phyloP scores from a whole-genome alignment of 345 rosid species.

The Eucalyptus pauciflora region DNA sequence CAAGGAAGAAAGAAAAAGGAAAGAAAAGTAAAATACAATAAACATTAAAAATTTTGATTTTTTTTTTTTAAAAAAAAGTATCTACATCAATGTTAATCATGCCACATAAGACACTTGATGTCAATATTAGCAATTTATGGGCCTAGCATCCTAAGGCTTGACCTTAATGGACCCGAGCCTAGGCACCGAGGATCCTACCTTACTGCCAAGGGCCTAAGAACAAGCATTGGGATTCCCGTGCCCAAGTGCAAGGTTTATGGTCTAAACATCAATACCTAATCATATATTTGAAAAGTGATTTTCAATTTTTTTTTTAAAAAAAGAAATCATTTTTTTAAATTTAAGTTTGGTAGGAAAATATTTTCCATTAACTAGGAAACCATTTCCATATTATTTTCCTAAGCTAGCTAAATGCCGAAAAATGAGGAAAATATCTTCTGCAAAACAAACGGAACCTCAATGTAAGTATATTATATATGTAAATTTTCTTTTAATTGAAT shows the following conservation, averaged over 20 bases:
- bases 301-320: too few relatives aligned
- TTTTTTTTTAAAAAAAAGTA: too few relatives aligned
- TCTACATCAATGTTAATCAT: accelerated
- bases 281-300: too few relatives aligned
- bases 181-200: neutral
- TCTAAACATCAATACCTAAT: neutral
- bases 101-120: accelerated
- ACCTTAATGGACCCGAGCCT: neutral
- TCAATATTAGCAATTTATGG: neutral
- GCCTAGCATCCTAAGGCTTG: neutral
- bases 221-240: neutral
- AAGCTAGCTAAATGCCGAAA: neutral
- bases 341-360: neutral
- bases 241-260: neutral
- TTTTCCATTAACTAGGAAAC: too few relatives aligned
- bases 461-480: neutral
- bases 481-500: neutral
- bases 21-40: neutral
- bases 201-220: neutral
- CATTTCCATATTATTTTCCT: too few relatives aligned
- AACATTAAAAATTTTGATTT: too few relatives aligned
- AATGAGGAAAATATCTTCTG: neutral
- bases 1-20: neutral
- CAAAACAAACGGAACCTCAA: neutral
- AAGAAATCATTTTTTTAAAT: too few relatives aligned